Evolutionary conservation across 192 early-diverging fungal species (phyloP).

Genomic region (Linnemannia zychae): DNA sequence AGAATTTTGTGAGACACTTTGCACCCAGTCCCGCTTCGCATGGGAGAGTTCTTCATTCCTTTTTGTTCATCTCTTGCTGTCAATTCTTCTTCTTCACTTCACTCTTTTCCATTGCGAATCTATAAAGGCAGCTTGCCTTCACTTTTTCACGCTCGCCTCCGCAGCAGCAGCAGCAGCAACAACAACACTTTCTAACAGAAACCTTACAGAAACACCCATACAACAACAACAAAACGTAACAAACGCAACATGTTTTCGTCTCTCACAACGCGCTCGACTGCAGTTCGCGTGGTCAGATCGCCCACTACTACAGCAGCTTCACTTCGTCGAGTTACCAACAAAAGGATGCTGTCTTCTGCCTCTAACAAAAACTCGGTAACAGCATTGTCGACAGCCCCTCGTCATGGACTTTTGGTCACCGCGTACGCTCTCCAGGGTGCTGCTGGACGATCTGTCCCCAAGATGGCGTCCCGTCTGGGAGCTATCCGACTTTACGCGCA

Average conservation of each 20-base stretch:
- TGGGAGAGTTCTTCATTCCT: neutral
- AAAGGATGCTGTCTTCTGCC: neutral
- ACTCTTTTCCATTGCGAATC: neutral
- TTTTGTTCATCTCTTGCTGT: neutral
- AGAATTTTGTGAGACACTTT: neutral
- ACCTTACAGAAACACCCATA: neutral
- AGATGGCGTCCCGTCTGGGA: constrained; percentile 8
- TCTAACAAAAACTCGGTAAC: neutral
- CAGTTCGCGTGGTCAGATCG: constrained; percentile 27
- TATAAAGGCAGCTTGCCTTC: neutral
- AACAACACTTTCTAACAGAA: neutral
- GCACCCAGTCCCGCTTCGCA: neutral
- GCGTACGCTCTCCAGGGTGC: neutral
- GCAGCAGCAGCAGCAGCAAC: neutral
- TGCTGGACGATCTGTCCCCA: constrained; percentile 4
- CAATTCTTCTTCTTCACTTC: neutral
- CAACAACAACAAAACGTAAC: neutral
- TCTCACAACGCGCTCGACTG: neutral
- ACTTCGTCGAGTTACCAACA: neutral
- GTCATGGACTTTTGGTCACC: constrained; percentile 22
- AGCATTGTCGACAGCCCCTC: neutral
- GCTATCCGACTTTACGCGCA: constrained; percentile 37
- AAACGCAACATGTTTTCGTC: constrained; percentile 11
- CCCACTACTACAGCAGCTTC: neutral
- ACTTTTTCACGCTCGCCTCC: neutral